These are phyloP conservation scores for Metrosideros polymorpha DNA, from an alignment of 441 rosid genomes.

Conservation along the genomic window DNA sequence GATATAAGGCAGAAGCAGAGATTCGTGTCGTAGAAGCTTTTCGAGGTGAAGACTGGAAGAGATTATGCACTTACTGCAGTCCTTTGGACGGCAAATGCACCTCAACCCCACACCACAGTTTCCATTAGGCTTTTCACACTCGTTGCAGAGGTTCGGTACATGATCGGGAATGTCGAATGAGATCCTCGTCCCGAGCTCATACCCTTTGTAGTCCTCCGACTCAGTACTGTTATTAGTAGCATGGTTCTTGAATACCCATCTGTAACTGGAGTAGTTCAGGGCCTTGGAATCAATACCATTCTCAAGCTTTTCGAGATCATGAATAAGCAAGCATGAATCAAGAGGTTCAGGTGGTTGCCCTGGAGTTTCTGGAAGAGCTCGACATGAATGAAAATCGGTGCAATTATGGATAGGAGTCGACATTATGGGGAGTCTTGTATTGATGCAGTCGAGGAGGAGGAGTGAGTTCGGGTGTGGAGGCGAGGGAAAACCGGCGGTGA, in stretches of 20 bases:
- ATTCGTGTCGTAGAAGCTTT: neutral
- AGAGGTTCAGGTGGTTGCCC: neutral
- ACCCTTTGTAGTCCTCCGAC: neutral
- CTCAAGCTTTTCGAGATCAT: constrained; percentile 17
- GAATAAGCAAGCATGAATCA: constrained; percentile 20
- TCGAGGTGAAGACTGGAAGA: neutral
- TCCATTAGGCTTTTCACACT: constrained; percentile 47
- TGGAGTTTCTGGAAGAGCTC: neutral
- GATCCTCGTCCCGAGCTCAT: constrained; percentile 29
- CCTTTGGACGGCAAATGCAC: constrained; percentile 55
- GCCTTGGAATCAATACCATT: constrained; percentile 27
- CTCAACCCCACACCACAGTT: constrained; percentile 51
- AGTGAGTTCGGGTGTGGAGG: constrained; percentile 26
- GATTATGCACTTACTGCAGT: constrained; percentile 45
- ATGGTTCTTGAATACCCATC: constrained; percentile 15
- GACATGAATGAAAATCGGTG: constrained; percentile 3
- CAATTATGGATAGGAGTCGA: constrained; percentile 10
- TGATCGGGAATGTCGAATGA: constrained; percentile 50
- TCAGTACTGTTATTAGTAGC: neutral
- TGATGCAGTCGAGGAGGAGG: constrained; percentile 32
- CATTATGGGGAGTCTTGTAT: neutral
- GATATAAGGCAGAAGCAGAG: neutral
- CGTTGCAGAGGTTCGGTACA: constrained; percentile 36
- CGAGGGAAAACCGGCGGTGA: constrained; percentile 31
- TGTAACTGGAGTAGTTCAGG: constrained; percentile 26